Evolutionary conservation across 2,329 filamentous ascomycete species (phyloP).

Genomic region (Trichoderma sp.): DNA sequence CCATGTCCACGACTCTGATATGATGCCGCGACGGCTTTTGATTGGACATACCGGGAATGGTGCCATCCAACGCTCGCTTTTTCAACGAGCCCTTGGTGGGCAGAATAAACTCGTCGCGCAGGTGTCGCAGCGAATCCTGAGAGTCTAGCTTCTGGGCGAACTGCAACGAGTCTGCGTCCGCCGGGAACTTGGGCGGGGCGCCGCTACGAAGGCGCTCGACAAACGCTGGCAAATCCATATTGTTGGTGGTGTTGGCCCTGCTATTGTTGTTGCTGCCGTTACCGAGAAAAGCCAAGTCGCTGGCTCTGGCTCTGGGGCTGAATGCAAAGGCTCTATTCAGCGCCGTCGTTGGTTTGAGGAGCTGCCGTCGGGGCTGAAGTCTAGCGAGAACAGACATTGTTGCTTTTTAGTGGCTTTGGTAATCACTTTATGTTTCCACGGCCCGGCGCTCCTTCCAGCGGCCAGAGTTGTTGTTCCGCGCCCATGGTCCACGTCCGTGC

Average conservation of each 20-base stretch:
- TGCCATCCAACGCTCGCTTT: constrained; percentile 60
- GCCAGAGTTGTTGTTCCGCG: background rate
- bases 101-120: constrained; percentile 75
- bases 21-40: background rate
- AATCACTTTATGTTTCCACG: constrained; percentile 29
- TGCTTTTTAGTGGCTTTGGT: constrained; percentile 1
- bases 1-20: background rate
- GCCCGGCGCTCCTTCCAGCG: background rate
- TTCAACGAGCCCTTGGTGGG: constrained; percentile 74
- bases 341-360: background rate
- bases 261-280: background rate
- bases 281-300: no score
- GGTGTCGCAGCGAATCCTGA: constrained; percentile 61
- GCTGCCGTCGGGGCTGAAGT: background rate
- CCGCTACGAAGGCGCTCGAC: constrained; percentile 49
- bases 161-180: constrained; percentile 50
- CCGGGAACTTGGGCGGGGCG: constrained; percentile 50
- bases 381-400: background rate
- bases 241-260: constrained; percentile 19
- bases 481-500: background rate
- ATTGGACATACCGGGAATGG: constrained; percentile 45
- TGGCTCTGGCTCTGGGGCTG: background rate
- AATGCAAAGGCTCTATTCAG: background rate
- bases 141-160: constrained; percentile 60
- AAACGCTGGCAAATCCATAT: constrained; percentile 47